Evolutionary conservation across 2,329 filamentous ascomycete species (phyloP).

Genomic region (Monosporascus sp.): DNA sequence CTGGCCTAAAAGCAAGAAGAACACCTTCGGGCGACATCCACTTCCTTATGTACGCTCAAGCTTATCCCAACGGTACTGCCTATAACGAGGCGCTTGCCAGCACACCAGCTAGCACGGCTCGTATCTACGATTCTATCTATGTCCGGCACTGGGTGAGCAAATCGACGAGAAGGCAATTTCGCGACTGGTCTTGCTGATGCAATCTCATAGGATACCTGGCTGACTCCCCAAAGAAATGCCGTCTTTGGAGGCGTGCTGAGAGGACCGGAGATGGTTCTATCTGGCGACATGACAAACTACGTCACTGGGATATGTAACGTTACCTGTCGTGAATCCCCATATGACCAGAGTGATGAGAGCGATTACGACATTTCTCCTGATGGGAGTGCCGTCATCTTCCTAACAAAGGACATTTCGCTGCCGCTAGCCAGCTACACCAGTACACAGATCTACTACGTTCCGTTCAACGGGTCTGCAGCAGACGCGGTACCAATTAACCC

Average conservation of each 20-base stretch:
- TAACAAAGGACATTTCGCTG: conserved; percentile 49
- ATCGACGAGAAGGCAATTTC: neutral
- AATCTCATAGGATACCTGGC: conserved; percentile 38
- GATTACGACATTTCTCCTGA: conserved; percentile 53
- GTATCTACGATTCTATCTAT: conserved; percentile 51
- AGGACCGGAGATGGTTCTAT: conserved; percentile 15
- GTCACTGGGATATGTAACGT: conserved; percentile 29
- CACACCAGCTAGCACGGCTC: conserved; percentile 42
- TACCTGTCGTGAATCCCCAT: conserved; percentile 35
- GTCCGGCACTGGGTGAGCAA: conserved; percentile 48
- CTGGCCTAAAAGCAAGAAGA: conserved; percentile 30
- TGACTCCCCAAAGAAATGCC: conserved; percentile 49
- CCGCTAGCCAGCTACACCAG: conserved; percentile 49
- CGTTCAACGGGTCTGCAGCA: conserved; percentile 23
- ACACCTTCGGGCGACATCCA: conserved; percentile 27
- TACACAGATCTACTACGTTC: conserved; percentile 28
- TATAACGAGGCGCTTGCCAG: conserved; percentile 47
- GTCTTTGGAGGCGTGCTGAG: conserved; percentile 54
- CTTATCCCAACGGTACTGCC: conserved; percentile 51
- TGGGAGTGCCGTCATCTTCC: conserved; percentile 43
- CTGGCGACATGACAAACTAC: conserved; percentile 28
- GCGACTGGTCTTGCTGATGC: conserved; percentile 3
- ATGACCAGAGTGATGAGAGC: conserved; percentile 47
- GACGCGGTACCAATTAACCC: conserved; percentile 29
- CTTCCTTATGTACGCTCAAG: conserved; percentile 43